These are phyloP conservation scores for Ustilago xerochloae DNA, from an alignment of 1,284 basidiomycete genomes.

Conservation along the genomic window DNA sequence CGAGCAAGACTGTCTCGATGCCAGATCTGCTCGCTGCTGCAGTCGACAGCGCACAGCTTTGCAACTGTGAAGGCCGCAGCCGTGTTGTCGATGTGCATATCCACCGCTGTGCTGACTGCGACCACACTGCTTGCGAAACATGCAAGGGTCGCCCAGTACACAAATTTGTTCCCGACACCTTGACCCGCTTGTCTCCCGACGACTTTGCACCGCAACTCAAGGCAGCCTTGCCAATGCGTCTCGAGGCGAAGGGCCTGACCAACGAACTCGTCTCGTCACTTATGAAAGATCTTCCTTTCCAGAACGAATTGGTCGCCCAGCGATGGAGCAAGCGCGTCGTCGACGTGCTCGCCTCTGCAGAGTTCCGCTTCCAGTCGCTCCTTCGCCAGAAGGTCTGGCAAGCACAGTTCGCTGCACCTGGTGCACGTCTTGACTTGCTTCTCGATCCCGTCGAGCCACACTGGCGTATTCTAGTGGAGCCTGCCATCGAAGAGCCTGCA, in stretches of 20 bases:
- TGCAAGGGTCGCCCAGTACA: slow-evolving; percentile 92
- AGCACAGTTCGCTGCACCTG: slow-evolving; percentile 79
- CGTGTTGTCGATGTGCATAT: slow-evolving; percentile 75
- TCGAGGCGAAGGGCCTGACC: slow-evolving; percentile 54
- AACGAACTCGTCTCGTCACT: slow-evolving; percentile 73
- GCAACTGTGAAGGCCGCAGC: slow-evolving; percentile 86
- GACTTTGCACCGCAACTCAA: slow-evolving; percentile 81
- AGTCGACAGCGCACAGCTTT: slow-evolving; percentile 79
- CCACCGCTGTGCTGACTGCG: slow-evolving; percentile 80
- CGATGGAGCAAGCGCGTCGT: slow-evolving; percentile 79
- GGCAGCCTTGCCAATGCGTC: slow-evolving; percentile 87
- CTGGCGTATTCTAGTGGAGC: slow-evolving; percentile 80
- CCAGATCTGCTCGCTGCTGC: slow-evolving; percentile 76
- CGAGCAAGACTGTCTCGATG: slow-evolving; percentile 42
- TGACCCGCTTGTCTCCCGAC: slow-evolving; percentile 73
- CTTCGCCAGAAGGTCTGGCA: slow-evolving; percentile 84
- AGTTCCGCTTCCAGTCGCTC: slow-evolving; percentile 54
- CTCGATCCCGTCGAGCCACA: slow-evolving; percentile 82
- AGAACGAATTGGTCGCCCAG: slow-evolving; percentile 73
- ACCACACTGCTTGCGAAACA: slow-evolving; percentile 81
- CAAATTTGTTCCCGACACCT: slow-evolving; percentile 73
- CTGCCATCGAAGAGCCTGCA: slow-evolving; percentile 77
- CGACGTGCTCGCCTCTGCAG: slow-evolving; percentile 72
- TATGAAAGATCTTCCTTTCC: slow-evolving; percentile 63
- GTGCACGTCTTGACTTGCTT: slow-evolving; percentile 79